Evolutionary conservation across 164 flowering plant species (phyloP), one percentile per base, ranked within the genome.

Genomic region (Magnolia sinica): DNA sequence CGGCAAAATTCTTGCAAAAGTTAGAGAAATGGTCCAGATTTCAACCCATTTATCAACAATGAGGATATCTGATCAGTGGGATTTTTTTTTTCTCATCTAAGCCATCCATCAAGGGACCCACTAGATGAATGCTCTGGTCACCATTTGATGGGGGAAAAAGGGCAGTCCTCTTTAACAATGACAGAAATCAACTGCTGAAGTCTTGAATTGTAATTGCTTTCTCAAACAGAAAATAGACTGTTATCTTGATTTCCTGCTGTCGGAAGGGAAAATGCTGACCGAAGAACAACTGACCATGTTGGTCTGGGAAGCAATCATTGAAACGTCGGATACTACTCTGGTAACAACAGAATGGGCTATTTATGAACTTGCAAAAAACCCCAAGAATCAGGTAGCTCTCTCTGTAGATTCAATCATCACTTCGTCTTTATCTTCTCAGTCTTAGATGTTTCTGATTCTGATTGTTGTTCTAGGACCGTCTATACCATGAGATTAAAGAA

Each of bases 281-380:
- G 92, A 88, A 27, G 82, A 86, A 27, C 91, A 95, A 80, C 68
- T 90, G 9, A 67, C 74, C 7, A 90, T 91, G 87, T 70, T 92
- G 82, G 68, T 90, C 22, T 95, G 98, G 98, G 98, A 95, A 81
- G 37, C 89, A 49, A 90, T 95, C 64, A 89, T 95, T 67, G 98
- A 93, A 87, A 68, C 91, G 20, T 82, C 98, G 0, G 98, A 93
- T 63, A 95, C 98, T 11, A 89, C 92, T 51, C 10, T 92, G 79
- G 91, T 95, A 68, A 83, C 90, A 49, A 82, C 97, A 72, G 98
- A 95, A 79, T 95, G 98, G 98, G 95, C 97, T n/a, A 80, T 95
- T 88, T 95, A 86, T 80, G 93, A 92, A 79, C 92, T 95, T 70
- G 90, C 93, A 0, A 95, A 90, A 72, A 80, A 87, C 72, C 87